Evolutionary conservation across 805 yeast genomes (phyloP).

Genomic region (Candida coleopterorum): DNA sequence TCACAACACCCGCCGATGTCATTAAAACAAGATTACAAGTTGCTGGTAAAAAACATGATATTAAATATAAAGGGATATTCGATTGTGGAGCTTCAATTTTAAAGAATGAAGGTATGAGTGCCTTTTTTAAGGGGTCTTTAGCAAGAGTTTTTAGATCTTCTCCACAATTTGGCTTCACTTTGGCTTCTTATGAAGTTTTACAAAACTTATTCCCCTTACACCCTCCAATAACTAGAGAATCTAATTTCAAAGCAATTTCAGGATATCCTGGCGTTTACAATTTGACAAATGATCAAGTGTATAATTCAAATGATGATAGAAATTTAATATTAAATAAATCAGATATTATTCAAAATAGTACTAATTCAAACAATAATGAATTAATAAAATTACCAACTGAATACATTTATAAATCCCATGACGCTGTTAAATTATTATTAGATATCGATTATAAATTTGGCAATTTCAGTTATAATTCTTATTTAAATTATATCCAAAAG

Average conservation of each 20-base stretch:
- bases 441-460: conserved; percentile 62
- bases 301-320: conserved; percentile 34
- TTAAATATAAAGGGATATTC: conserved; percentile 66
- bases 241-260: conserved; percentile 39
- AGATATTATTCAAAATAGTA: conserved; percentile 3
- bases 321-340: conserved; percentile 30
- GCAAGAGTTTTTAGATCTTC: conserved; percentile 94
- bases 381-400: conserved; percentile 39
- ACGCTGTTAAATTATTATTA: conserved; percentile 55
- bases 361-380: conserved; percentile 20
- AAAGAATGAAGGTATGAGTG: conserved; percentile 76
- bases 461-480: conserved; percentile 48
- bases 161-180: conserved; percentile 96
- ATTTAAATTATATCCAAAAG: conserved; percentile 31
- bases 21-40: conserved; percentile 92
- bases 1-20: conserved; percentile 96
- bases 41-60: conserved; percentile 71
- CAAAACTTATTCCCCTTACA: conserved; percentile 73
- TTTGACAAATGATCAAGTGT: conserved; percentile 42
- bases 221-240: conserved; percentile 41
- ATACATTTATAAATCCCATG: conserved; percentile 54
- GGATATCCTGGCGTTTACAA: conserved; percentile 45
- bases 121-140: conserved; percentile 94
- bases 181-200: conserved; percentile 93
- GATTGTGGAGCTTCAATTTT: conserved; percentile 74